Evolutionary conservation across 192 early-diverging fungal genomes (phyloP).

Genomic region (Radiomyces spectabilis): DNA sequence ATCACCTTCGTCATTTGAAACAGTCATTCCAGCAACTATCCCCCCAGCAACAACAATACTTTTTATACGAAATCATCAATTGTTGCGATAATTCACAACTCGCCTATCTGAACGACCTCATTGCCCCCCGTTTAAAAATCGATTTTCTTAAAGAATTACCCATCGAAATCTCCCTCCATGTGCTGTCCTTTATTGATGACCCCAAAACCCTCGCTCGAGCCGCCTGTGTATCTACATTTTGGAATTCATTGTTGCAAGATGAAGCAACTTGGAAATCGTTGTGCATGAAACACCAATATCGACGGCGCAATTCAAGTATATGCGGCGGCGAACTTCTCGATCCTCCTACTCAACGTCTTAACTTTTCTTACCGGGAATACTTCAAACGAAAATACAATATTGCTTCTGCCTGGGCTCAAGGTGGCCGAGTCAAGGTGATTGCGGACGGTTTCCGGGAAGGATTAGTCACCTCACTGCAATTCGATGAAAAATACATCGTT

Average conservation of each 20-base stretch:
- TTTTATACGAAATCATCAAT: slow-evolving; percentile 39
- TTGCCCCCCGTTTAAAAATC: slow-evolving; percentile 64
- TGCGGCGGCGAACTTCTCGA: slow-evolving; percentile 11
- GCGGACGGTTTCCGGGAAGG: slow-evolving; percentile 18
- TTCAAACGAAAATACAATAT: slow-evolving; percentile 49
- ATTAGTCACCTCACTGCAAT: slow-evolving; percentile 93
- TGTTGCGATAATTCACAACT: slow-evolving; percentile 40
- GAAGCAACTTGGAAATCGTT: slow-evolving; percentile 35
- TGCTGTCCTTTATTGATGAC: slow-evolving; percentile 81
- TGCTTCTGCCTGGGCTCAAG: slow-evolving; percentile 39
- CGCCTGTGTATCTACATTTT: slow-evolving; percentile 58
- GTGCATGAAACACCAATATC: slow-evolving; percentile 26
- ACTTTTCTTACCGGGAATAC: slow-evolving; percentile 39
- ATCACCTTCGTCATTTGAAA: slow-evolving; percentile 18
- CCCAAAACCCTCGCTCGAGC: slow-evolving; percentile 64
- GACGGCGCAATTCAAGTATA: slow-evolving; percentile 11
- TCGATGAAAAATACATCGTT: slow-evolving; percentile 88
- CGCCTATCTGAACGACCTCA: slow-evolving; percentile 37
- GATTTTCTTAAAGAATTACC: slow-evolving; percentile 85
- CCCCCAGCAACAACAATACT: slow-evolving; percentile 21
- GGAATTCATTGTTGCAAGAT: slow-evolving; percentile 40
- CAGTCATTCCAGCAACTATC: slow-evolving; percentile 29
- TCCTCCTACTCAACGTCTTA: slow-evolving; percentile 4
- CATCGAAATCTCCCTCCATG: slow-evolving; percentile 73
- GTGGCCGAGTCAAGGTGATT: slow-evolving; percentile 24